phyloP scores from a whole-genome alignment of 225 moss, liverwort and hornwort species.

The Pseudoscleropodium purum region DNA sequence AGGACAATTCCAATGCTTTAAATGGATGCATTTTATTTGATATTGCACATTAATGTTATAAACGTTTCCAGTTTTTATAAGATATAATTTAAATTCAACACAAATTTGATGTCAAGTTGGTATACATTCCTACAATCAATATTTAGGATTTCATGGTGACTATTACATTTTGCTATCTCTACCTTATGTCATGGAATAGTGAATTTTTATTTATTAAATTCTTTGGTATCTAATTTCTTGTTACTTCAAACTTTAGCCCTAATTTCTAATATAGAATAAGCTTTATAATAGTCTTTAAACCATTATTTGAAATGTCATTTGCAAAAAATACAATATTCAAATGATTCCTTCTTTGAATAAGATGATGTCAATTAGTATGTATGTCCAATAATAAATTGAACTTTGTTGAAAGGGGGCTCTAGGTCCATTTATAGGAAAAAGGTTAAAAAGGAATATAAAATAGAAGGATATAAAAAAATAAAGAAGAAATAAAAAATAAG shows the following conservation, averaged over 20 bases:
- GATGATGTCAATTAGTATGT: background rate
- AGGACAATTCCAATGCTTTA: background rate
- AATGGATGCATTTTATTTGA: background rate
- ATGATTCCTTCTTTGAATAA: background rate
- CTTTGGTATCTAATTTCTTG: background rate
- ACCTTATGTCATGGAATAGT: rapidly evolving
- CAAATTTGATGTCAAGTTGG: rapidly evolving
- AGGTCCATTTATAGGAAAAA: too few relatives aligned
- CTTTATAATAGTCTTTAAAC: background rate
- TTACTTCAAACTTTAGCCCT: background rate
- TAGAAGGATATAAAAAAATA: background rate
- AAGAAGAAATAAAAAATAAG: background rate
- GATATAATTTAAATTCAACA: background rate
- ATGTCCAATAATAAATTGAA: background rate
- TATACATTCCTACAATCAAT: background rate
- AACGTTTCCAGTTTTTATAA: background rate
- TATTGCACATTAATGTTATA: background rate
- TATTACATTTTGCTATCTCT: background rate
- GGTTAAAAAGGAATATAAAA: background rate
- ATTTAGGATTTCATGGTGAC: background rate
- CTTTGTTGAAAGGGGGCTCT: background rate
- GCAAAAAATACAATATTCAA: background rate
- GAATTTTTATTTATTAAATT: background rate
- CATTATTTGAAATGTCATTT: background rate
- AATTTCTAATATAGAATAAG: background rate